phyloP scores from a whole-genome alignment of 148 eudicot genomes.

The Chenopodium quinoa region DNA sequence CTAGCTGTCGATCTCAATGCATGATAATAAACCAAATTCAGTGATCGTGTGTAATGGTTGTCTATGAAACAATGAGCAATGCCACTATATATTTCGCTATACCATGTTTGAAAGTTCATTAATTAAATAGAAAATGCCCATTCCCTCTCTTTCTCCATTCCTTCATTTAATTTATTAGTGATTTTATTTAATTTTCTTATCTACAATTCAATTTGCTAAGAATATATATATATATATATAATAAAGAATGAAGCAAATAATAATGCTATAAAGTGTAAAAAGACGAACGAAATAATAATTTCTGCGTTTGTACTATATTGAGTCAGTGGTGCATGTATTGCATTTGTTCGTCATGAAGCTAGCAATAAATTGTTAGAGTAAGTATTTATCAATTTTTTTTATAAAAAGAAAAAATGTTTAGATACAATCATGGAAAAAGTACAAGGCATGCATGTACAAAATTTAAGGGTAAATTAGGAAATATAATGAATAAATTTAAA shows the following conservation, averaged over 20 bases:
- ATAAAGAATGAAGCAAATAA: neutral
- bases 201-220: neutral
- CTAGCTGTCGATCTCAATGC: neutral
- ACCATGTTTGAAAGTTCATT: slow-evolving; percentile 5
- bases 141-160: slow-evolving; percentile 6
- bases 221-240: too few species aligned
- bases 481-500: too few species aligned
- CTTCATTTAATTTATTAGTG: neutral
- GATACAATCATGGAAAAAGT: too few species aligned
- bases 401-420: too few species aligned
- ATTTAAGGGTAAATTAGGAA: too few species aligned
- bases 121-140: neutral
- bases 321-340: too few species aligned
- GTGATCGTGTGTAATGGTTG: neutral
- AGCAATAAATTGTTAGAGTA: too few species aligned
- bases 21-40: neutral
- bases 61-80: neutral
- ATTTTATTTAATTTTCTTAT: neutral
- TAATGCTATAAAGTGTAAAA: neutral
- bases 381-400: too few species aligned
- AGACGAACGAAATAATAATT: neutral
- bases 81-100: neutral
- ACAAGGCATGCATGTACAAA: too few species aligned
- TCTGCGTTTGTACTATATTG: neutral
- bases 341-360: too few species aligned